phyloP scores from a whole-genome alignment of 129 eudicot species.

The Tanacetum coccineum region DNA sequence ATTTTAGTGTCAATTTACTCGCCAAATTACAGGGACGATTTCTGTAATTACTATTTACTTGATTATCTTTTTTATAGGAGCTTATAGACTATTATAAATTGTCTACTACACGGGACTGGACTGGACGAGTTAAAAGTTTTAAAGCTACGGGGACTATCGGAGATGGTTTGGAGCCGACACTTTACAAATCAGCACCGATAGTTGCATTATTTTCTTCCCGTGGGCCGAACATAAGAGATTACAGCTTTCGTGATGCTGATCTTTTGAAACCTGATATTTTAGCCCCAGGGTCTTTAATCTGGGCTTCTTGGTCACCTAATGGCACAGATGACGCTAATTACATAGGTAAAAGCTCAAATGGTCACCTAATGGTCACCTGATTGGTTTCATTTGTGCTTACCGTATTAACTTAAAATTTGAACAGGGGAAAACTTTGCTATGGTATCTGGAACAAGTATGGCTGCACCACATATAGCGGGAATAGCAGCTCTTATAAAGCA shows the following conservation, averaged over 20 bases:
- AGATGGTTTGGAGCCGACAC: conserved; percentile 76
- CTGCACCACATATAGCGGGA: conserved; percentile 98
- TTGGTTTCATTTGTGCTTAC: not conserved
- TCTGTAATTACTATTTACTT: too few relatives aligned
- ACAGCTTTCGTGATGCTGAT: conserved; percentile 92
- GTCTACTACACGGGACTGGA: conserved; percentile 88
- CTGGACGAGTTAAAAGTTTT: conserved; percentile 85
- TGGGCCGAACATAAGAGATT: conserved; percentile 91
- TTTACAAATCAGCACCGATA: conserved; percentile 89
- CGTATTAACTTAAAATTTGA: conserved; percentile 11
- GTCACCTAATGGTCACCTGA: too few relatives aligned
- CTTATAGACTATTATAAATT: conserved; percentile 84
- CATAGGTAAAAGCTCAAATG: conserved; percentile 46
- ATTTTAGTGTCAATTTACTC: not conserved
- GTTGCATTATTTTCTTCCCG: conserved; percentile 92
- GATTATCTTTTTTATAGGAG: conserved; percentile 36
- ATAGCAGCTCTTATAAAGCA: conserved; percentile 97
- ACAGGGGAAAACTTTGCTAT: conserved; percentile 93
- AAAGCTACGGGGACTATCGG: conserved; percentile 79
- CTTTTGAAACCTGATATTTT: conserved; percentile 91
- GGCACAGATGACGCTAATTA: conserved; percentile 94
- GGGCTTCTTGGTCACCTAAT: conserved; percentile 99
- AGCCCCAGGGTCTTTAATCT: conserved; percentile 93
- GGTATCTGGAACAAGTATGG: conserved; percentile 99
- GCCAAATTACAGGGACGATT: not conserved